These are phyloP conservation scores for Chaetomium olivaceum DNA, from an alignment of 2,329 filamentous ascomycete species.

Conservation along the genomic window DNA sequence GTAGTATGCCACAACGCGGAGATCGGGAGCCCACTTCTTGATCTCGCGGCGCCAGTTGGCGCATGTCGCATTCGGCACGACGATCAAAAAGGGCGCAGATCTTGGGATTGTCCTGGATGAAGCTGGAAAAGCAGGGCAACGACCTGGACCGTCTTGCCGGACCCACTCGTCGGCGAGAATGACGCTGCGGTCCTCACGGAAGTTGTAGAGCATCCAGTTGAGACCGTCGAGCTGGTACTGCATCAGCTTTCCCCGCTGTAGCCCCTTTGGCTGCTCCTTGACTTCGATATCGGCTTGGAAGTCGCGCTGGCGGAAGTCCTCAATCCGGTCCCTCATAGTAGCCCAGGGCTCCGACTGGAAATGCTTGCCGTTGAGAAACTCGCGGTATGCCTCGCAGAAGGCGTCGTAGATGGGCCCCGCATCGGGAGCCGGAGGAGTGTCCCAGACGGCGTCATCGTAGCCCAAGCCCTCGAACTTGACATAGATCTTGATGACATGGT, in stretches of 20 bases:
- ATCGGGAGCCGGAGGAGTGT: slow-evolving; percentile 70
- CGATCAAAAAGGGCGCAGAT: slow-evolving; percentile 92
- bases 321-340: slow-evolving; percentile 66
- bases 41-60: slow-evolving; percentile 98
- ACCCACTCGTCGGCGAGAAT: slow-evolving; percentile 96
- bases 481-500: slow-evolving; percentile 69
- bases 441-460: slow-evolving; percentile 92
- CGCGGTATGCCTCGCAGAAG: slow-evolving; percentile 79
- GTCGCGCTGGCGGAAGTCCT: slow-evolving; percentile 62
- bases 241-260: slow-evolving; percentile 84
- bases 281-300: slow-evolving; percentile 69
- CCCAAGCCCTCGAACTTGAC: slow-evolving; percentile 92
- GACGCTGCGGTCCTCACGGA: slow-evolving; percentile 77
- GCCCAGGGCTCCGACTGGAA: slow-evolving; percentile 58
- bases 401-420: slow-evolving; percentile 70
- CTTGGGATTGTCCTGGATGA: slow-evolving; percentile 65
- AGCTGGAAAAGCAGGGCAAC: slow-evolving; percentile 75
- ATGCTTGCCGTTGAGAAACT: slow-evolving; percentile 79
- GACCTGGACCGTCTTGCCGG: slow-evolving; percentile 92
- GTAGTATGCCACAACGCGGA: slow-evolving; percentile 91
- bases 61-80: slow-evolving; percentile 92
- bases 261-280: slow-evolving; percentile 68
- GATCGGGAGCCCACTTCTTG: slow-evolving; percentile 83
- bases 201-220: slow-evolving; percentile 94
- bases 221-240: slow-evolving; percentile 88